Base-by-base conservation (phyloP, 1,139 yeast species). In the Sugiyamaella xylanicola region DNA sequence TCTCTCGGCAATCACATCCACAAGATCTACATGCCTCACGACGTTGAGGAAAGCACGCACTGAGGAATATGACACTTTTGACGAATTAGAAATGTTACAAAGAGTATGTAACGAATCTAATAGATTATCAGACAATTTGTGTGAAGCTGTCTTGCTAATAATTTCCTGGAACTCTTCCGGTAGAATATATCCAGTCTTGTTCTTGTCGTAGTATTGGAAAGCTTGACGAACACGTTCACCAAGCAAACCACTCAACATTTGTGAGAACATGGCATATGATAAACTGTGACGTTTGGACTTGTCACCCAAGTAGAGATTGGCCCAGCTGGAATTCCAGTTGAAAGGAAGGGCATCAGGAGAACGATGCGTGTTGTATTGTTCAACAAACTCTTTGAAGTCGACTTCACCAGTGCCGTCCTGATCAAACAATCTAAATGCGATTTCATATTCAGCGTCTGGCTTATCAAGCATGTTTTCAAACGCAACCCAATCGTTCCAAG, bases 381-480 rank as follows among this genome's bases (percentile, higher is more conserved):
- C 66, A 36, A 73, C 76, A 59, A 76, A 76, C 61, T 72, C 70
- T 48, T 64, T 64, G 59, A 72, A 76, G 61, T 74, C 70, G 51
- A 76, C 77, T 52, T 64, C 65, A 48, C 78, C 79, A 35, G 66
- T 61, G 21, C 76, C 75, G 41, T 68, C 67, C 45, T 64, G 63
- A 62, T 76, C 78, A 55, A 76, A 76, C 48, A 76, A 69, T 16
- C 77, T 69, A 61, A 70, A 78, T 4, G 76, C 77, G 48, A 74
- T 79, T 56, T 77, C 78, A 60, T 70, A 74, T 61, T 73, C 82
- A 43, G 82, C 82, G 40, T 79, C 79, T 42, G 81, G 79, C 48
- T 70, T 70, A 60, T 68, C 72, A 55, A 73, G 68, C 56, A 73
- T 63, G 56, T 68, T 65, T 57, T 74, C 76, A 58, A 75, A 75